Percentiles rank a stretch among this genome's conserved stretches.
Evolutionary conservation across 345 rosid species (phyloP).

Genomic region (Arabis hirsuta): DNA sequence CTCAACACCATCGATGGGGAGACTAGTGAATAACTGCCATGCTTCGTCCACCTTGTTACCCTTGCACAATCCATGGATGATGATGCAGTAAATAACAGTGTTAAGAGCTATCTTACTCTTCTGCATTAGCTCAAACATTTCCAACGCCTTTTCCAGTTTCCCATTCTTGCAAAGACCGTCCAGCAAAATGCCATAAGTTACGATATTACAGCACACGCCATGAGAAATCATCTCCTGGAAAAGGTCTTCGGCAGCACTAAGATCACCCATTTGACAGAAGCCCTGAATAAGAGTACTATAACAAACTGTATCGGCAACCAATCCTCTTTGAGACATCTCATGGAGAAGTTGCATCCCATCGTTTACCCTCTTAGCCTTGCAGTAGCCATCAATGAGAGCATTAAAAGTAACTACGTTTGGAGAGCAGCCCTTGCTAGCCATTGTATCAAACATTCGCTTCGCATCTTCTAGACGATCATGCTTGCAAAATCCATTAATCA

Average conservation of each 20-base stretch:
- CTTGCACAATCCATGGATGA: no score
- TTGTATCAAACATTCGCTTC: neutral
- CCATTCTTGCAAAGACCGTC: neutral
- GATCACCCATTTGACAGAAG: neutral
- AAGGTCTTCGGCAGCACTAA: neutral
- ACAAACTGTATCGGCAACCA: neutral
- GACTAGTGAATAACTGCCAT: no score
- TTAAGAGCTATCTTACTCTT: neutral
- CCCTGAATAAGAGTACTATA: neutral
- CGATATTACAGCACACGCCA: neutral
- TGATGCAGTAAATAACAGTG: no score
- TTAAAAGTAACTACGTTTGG: neutral
- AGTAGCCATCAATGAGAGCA: neutral
- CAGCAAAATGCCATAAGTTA: neutral
- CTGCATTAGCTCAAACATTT: no score
- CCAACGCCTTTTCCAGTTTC: neutral
- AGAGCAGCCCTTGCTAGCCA: slow-evolving; percentile 2
- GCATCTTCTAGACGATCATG: slow-evolving; percentile 7
- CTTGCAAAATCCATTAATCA: slow-evolving; percentile 13
- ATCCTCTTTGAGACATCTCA: neutral
- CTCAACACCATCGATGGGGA: no score
- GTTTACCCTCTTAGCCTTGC: neutral
- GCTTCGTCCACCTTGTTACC: no score
- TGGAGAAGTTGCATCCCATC: neutral
- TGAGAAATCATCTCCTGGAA: neutral